Evolutionary conservation across 257 asterid species (phyloP), one percentile per base, ranked within the genome.

Genomic region (Solanum neorickii): DNA sequence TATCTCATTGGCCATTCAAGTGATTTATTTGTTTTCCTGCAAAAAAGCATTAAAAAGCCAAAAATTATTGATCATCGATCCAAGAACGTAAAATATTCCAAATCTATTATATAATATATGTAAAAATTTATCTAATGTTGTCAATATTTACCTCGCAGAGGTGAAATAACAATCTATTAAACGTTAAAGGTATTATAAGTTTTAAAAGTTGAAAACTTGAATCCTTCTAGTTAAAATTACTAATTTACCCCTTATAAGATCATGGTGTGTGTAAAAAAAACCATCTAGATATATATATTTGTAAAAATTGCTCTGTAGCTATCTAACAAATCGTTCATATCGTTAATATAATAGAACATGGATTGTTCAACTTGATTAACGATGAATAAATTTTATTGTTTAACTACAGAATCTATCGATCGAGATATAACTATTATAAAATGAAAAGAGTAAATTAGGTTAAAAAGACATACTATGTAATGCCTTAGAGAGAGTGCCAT

Each of bases 401-500:
- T 66, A 66, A 27, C 21, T 66, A 66, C 37, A 66, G 0, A 66
- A 66, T 66, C 9, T 21, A 1, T 60, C 14, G 2, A 11, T 23
- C 12, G 6, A 23, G 29, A 60, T 21, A 60, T 59, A 59, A 7
- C 41, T 7, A 56, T 8, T 52, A 18, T 56, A 25, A 59, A 59
- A 60, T 27, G 21, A 16, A 52, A 83, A 18, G 31, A 83, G 86
- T 56, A 52, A 52, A 35, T 82, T 73, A 41, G 83, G 59, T 23
- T 9, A 12, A 47, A 77, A 29, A 11, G 7, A 12, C 83, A 15
- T 80, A 94, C 98, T 98, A 87, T 96, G 98, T 41, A 96, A 88
- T 2, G 96, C 96, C 33, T 97, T 93, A 5, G 93, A 89, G 21
- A 96, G 92, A 68, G 98, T 95, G 66, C 99, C 99, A 83, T 95